Evolutionary conservation across 2,329 filamentous ascomycete species (phyloP), one percentile per base, ranked within the genome.

Genomic region (Diaporthe citri): DNA sequence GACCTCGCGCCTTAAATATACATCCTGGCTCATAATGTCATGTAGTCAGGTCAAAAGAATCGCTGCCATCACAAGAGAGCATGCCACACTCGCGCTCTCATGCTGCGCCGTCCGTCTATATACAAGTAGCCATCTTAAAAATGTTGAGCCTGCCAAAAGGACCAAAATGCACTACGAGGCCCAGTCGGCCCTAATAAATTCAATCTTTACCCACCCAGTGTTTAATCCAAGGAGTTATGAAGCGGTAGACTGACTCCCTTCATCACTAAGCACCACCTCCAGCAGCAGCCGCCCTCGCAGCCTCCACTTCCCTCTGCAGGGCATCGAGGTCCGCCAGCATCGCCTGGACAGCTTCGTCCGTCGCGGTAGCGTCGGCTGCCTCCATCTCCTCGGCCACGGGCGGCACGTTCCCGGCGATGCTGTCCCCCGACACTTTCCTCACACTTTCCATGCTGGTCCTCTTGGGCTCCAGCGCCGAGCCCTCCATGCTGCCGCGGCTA

Each of bases 301-400:
- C 93, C 83, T 96, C 93, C 52, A 96, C 93, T 80, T 96, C 94
- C 80, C 89, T 89, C 83, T 95, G 93, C 77, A 96, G 83, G 31
- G 91, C 91, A 62, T 90, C 89, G 73, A 96, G 83, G 81, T 96
- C 93, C 1, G 93, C 93, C 78, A 96, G 83, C 75, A 96, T 94
- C 80, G 94, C 90, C 56, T 83, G 82, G 1, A 85, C 84, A 71
- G 84, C 83, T 13, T 84, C 76, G 80, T 86, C 80, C 76, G 72
- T 78, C 66, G 25, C 28, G 20, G 41, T 15, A 41, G 15, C 17
- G 28, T 48, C 60, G 41, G 20, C 70, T 51, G 74, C 71, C 77
- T 75, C 82, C 77, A 69, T 77, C 66, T 76, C 78, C 41, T 78
- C 78, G 4, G 74, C 75, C 20, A 66, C 74, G 10, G 74, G 39